phyloP scores from a whole-genome alignment of 1,284 basidiomycete genomes.

The Puccinia coronata region DNA sequence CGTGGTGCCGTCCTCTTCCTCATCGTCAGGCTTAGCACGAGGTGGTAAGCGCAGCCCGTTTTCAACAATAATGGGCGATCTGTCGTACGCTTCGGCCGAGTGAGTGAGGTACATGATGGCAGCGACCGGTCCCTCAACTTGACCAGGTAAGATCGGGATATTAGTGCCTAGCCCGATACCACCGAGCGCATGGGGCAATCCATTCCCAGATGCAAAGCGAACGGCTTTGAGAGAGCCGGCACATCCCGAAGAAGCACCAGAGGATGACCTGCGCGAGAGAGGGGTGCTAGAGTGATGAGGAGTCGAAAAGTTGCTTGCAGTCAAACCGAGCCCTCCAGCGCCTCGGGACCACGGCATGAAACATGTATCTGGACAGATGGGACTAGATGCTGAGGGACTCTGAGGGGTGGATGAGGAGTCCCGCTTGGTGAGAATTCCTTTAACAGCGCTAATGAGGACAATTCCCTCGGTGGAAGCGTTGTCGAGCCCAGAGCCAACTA shows the following conservation, averaged over 20 bases:
- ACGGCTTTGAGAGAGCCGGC: slow-evolving; percentile 28
- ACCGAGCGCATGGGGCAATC: neutral
- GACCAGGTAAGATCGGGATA: neutral
- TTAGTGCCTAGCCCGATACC: neutral
- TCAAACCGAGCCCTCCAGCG: neutral
- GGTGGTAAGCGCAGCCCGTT: slow-evolving; percentile 24
- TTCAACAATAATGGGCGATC: slow-evolving; percentile 43
- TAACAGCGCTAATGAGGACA: slow-evolving; percentile 22
- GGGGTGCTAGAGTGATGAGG: slow-evolving; percentile 10
- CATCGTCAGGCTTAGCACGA: slow-evolving; percentile 18
- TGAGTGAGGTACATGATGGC: slow-evolving; percentile 45
- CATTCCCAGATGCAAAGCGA: slow-evolving; percentile 34
- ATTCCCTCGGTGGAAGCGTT: neutral
- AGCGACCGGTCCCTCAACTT: slow-evolving; percentile 34
- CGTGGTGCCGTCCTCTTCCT: neutral
- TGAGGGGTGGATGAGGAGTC: neutral
- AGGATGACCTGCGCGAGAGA: slow-evolving; percentile 27
- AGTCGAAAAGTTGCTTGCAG: neutral
- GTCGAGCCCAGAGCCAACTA: neutral
- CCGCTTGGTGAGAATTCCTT: slow-evolving; percentile 29
- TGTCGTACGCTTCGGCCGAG: slow-evolving; percentile 43
- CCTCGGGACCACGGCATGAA: slow-evolving; percentile 2
- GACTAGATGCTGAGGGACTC: slow-evolving; percentile 3
- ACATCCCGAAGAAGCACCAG: neutral
- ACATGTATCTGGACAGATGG: slow-evolving; percentile 5